These are phyloP conservation scores for Acanthochlamys bracteata DNA, from an alignment of 106 monocot species.

Conservation along the genomic window DNA sequence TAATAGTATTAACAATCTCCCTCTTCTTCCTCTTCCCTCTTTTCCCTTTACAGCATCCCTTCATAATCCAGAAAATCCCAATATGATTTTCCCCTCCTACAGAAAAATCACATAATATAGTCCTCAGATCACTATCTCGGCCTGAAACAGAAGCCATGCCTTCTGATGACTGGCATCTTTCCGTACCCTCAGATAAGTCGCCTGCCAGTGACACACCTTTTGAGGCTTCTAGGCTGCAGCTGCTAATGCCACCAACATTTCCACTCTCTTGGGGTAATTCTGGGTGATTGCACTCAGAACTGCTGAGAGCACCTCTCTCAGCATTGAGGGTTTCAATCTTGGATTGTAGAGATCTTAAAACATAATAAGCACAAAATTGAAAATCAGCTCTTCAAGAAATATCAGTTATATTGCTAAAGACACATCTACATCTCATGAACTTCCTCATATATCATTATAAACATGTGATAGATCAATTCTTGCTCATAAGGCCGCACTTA, in stretches of 20 bases:
- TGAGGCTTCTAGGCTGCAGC: constrained; percentile 32
- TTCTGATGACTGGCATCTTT: constrained; percentile 5
- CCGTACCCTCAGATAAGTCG: constrained; percentile 26
- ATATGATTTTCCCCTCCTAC: not conserved
- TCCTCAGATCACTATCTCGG: constrained; percentile 13
- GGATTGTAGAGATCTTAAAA: constrained; percentile 39
- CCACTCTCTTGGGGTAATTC: constrained; percentile 15
- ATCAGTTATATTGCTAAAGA: not conserved
- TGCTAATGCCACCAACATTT: constrained; percentile 12
- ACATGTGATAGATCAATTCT: too few relatives aligned
- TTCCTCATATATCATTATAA: not conserved
- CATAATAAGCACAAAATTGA: not conserved
- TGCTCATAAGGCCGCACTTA: too few relatives aligned
- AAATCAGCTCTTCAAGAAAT: not conserved
- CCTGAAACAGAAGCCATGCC: constrained; percentile 12
- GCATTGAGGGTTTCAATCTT: constrained; percentile 47
- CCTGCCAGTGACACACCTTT: constrained; percentile 36
- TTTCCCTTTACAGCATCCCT: constrained; percentile 31
- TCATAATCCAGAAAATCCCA: constrained; percentile 2
- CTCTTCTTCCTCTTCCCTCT: constrained; percentile 39
- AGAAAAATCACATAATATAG: not conserved
- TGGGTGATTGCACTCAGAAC: constrained; percentile 12
- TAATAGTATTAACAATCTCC: constrained; percentile 11
- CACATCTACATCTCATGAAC: not conserved
- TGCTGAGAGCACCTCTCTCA: constrained; percentile 9